These are phyloP conservation scores for Deakozyma indianensis DNA, from an alignment of 805 yeast genomes.

Conservation along the genomic window DNA sequence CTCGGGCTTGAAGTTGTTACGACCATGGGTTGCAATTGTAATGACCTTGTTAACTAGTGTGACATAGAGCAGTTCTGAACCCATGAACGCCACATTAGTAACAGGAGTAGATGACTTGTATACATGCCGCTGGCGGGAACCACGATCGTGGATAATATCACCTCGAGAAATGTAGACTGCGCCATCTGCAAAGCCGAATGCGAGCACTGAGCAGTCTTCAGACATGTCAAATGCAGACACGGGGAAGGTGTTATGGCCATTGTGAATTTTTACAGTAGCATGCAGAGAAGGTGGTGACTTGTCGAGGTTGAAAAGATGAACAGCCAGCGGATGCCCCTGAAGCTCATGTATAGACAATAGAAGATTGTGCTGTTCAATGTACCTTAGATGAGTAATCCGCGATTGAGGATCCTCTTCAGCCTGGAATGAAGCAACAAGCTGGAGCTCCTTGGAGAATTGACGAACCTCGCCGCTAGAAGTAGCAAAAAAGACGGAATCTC, in stretches of 20 bases:
- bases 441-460: conserved; percentile 38
- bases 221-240: conserved; percentile 49
- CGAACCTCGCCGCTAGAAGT: conserved; percentile 38
- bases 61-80: conserved; percentile 34
- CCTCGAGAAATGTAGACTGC: conserved; percentile 72
- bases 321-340: conserved; percentile 51
- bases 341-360: conserved; percentile 57
- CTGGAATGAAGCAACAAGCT: conserved; percentile 33
- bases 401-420: conserved; percentile 51
- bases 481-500: conserved; percentile 45
- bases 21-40: conserved; percentile 62
- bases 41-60: conserved; percentile 62
- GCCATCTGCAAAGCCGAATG: conserved; percentile 77
- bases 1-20: conserved; percentile 55
- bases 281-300: conserved; percentile 33
- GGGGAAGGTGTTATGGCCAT: conserved; percentile 69
- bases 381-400: conserved; percentile 43
- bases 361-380: conserved; percentile 33
- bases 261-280: conserved; percentile 46
- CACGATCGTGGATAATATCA: conserved; percentile 75
- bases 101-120: conserved; percentile 62
- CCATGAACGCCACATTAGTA: conserved; percentile 53
- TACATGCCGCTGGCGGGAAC: conserved; percentile 72
- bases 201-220: conserved; percentile 44
- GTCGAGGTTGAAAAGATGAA: conserved; percentile 62